Conservation (phyloP, 2,329 filamentous ascomycete genomes). For the Teratosphaeria pseudoeucalypti region DNA sequence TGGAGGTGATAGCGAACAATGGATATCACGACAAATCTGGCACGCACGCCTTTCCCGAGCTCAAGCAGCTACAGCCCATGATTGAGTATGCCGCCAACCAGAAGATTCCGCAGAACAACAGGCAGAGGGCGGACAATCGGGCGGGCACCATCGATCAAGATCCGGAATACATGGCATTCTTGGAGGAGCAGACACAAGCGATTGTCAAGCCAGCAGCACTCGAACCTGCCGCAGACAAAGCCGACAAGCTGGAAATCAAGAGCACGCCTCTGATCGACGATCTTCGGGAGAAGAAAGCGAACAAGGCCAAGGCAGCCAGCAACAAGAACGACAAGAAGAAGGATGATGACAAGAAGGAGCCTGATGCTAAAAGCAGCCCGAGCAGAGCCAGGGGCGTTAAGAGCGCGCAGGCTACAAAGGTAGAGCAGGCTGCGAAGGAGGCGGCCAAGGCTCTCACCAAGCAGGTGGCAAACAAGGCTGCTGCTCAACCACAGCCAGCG, state of each 20-base stretch:
- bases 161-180: slow-evolving; percentile 85
- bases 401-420: slow-evolving; percentile 20
- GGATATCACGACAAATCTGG: slow-evolving; percentile 72
- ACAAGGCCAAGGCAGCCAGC: slow-evolving; percentile 46
- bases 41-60: slow-evolving; percentile 58
- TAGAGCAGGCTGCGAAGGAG: slow-evolving; percentile 33
- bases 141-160: slow-evolving; percentile 96
- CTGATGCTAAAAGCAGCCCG: slow-evolving; percentile 20
- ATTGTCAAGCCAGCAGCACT: slow-evolving; percentile 43
- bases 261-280: slow-evolving; percentile 86
- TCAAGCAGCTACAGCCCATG: slow-evolving; percentile 62
- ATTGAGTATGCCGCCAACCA: slow-evolving; percentile 78
- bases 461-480: slow-evolving; percentile 22
- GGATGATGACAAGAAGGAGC: slow-evolving; percentile 22
- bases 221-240: slow-evolving; percentile 39
- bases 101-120: slow-evolving; percentile 58
- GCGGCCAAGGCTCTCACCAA: slow-evolving; percentile 49
- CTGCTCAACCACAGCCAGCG: slow-evolving; percentile 3
- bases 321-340: slow-evolving; percentile 55
- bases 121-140: slow-evolving; percentile 67
- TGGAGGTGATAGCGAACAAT: slow-evolving; percentile 38
- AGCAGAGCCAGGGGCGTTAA: slow-evolving; percentile 25
- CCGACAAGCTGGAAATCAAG: slow-evolving; percentile 46
- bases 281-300: slow-evolving; percentile 83
- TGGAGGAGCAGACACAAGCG: slow-evolving; percentile 74